These are phyloP conservation scores for Plectranthus barbatus DNA, from an alignment of 257 asterid genomes.

Conservation along the genomic window DNA sequence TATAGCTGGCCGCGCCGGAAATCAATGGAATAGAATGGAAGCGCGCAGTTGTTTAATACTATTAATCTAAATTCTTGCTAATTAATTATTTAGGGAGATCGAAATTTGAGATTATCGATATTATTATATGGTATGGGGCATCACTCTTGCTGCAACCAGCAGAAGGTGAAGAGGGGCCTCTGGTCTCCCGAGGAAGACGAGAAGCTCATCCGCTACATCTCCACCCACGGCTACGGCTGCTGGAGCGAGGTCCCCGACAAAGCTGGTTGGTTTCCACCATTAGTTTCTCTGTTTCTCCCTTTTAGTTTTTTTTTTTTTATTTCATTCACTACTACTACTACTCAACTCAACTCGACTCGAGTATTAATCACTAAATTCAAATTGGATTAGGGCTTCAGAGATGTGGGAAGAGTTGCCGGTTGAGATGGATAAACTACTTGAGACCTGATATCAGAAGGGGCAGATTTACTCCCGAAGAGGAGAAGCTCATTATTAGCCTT, in stretches of 20 bases:
- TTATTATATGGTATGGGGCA: too few species aligned
- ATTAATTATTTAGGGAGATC: too few species aligned
- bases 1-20: too few species aligned
- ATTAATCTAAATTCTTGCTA: too few species aligned
- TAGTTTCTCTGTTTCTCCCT: neutral
- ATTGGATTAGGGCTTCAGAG: constrained; percentile 62
- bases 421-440: constrained; percentile 92
- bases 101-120: too few species aligned
- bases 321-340: neutral
- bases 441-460: constrained; percentile 94
- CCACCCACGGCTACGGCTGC: constrained; percentile 89
- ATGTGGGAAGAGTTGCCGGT: constrained; percentile 88
- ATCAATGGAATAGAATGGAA: too few species aligned
- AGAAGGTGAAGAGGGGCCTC: constrained; percentile 95
- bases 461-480: constrained; percentile 80
- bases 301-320: neutral
- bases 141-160: constrained; percentile 97
- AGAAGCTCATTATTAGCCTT: constrained; percentile 76
- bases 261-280: constrained; percentile 50
- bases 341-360: too few species aligned
- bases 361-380: too few species aligned
- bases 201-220: constrained; percentile 63
- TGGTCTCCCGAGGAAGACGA: constrained; percentile 99
- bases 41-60: too few species aligned
- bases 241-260: constrained; percentile 99